phyloP scores from a whole-genome alignment of 2,329 filamentous ascomycete genomes.

The Talaromyces sp. region DNA sequence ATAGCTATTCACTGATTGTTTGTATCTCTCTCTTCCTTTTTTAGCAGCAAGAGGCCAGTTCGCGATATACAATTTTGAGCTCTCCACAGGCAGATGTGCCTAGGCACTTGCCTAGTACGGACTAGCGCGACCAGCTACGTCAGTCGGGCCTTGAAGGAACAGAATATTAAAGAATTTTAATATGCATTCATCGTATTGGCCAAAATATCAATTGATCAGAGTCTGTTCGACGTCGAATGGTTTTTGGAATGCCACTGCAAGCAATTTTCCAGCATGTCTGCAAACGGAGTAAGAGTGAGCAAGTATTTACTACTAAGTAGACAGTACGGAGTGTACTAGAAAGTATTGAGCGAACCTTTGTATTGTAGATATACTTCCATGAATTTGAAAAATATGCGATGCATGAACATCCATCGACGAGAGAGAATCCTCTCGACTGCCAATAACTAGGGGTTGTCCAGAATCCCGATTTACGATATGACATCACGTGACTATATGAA shows the following conservation, averaged over 20 bases:
- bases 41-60: background rate
- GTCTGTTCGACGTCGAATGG: background rate
- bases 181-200: too few species aligned
- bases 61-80: background rate
- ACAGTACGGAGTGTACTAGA: background rate
- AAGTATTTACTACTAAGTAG: background rate
- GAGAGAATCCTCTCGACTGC: background rate
- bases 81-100: constrained; percentile 6
- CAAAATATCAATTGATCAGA: too few species aligned
- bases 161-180: too few species aligned
- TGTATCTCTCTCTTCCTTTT: background rate
- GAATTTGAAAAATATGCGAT: background rate
- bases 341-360: background rate
- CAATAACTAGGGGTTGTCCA: background rate
- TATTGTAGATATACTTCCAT: background rate
- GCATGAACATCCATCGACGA: background rate
- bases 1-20: too few species aligned
- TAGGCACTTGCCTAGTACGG: constrained; percentile 1
- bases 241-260: background rate
- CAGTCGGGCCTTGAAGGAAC: background rate
- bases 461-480: background rate
- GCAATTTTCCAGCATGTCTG: background rate
- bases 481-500: background rate
- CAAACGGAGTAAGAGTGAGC: background rate
- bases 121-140: background rate